Conservation (phyloP, 371 early-diverging fungal genomes). For the Mucor ambiguus region DNA sequence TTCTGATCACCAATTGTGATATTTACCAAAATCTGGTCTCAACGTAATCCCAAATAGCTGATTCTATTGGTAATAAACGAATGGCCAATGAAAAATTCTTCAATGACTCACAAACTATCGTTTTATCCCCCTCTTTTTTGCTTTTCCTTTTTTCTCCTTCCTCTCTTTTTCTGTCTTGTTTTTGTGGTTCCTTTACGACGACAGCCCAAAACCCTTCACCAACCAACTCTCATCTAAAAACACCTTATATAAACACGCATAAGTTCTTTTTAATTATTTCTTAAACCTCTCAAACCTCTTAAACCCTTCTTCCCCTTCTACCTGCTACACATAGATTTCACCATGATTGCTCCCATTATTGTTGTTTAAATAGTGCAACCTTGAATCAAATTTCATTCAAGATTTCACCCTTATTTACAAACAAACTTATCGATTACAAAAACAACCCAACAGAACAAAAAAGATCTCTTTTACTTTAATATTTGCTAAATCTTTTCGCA, state of each 20-base stretch:
- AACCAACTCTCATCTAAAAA: background rate
- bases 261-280: background rate
- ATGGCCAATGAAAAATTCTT: conserved; percentile 4
- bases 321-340: background rate
- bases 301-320: background rate
- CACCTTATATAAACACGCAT: background rate
- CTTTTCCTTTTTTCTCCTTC: background rate
- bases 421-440: conserved; percentile 13
- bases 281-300: background rate
- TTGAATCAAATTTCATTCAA: conserved; percentile 12
- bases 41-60: background rate
- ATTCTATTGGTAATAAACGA: background rate
- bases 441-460: background rate
- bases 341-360: conserved; percentile 18
- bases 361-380: conserved; percentile 18
- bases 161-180: background rate
- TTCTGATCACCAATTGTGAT: conserved; percentile 6
- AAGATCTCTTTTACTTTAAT: background rate
- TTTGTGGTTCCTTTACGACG: background rate
- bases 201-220: background rate
- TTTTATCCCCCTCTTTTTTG: background rate
- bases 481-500: background rate
- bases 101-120: background rate
- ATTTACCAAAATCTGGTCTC: background rate
- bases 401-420: conserved; percentile 8